Evolutionary conservation across 805 yeast genomes (phyloP).

Genomic region (Yamadazyma philogaea): DNA sequence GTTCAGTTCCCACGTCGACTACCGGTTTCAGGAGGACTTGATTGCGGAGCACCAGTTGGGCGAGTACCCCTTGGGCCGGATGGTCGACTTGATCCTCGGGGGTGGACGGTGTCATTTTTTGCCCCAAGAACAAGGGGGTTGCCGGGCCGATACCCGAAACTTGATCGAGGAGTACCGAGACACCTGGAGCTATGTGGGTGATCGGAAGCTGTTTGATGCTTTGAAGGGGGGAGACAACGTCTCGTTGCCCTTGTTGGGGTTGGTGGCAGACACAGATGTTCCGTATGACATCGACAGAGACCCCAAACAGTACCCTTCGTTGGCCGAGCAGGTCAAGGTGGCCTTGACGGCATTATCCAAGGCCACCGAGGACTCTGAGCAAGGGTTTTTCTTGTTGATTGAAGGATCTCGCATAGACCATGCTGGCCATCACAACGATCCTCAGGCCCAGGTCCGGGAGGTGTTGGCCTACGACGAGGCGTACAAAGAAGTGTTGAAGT

Average conservation of each 20-base stretch:
- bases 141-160: conserved; percentile 67
- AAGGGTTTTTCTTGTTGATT: conserved; percentile 80
- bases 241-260: conserved; percentile 68
- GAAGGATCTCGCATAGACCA: conserved; percentile 95
- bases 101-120: conserved; percentile 87
- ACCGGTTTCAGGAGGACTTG: conserved; percentile 72
- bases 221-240: conserved; percentile 56
- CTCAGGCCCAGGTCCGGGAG: conserved; percentile 90
- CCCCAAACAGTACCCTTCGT: conserved; percentile 58
- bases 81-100: conserved; percentile 81
- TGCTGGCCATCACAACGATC: conserved; percentile 91
- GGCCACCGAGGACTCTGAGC: conserved; percentile 67
- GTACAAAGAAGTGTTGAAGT: conserved; percentile 66
- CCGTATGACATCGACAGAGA: conserved; percentile 83
- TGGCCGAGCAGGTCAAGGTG: conserved; percentile 71
- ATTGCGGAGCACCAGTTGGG: conserved; percentile 89
- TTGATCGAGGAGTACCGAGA: conserved; percentile 59
- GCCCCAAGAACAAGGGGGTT: conserved; percentile 54
- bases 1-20: conserved; percentile 73
- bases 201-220: conserved; percentile 56
- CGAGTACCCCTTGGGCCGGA: conserved; percentile 65
- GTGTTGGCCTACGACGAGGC: conserved; percentile 84
- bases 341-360: conserved; percentile 66
- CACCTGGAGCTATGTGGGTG: conserved; percentile 57
- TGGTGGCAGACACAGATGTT: conserved; percentile 71